Conservation (phyloP, 1,284 basidiomycete species). For the Boletus semigastroideus region DNA sequence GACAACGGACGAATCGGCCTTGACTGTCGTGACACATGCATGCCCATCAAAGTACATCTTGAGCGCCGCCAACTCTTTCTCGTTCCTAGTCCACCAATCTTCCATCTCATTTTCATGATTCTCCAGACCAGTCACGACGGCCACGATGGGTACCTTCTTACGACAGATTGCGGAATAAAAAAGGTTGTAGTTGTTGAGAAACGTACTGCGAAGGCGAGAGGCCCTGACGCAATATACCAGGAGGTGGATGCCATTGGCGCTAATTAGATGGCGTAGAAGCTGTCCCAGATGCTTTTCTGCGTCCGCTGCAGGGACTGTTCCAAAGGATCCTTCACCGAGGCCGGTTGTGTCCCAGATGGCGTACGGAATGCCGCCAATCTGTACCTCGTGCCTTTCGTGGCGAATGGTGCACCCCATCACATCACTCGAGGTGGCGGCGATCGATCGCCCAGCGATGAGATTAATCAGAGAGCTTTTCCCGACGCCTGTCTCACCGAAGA, state of each 20-base stretch:
- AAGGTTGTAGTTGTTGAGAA: conserved; percentile 32
- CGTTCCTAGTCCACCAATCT: conserved; percentile 32
- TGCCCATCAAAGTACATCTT: too few species aligned
- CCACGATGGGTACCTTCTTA: conserved; percentile 32
- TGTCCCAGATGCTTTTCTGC: conserved; percentile 28
- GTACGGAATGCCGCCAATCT: conserved; percentile 22
- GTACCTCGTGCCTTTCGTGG: conserved; percentile 28
- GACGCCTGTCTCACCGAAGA: conserved; percentile 31
- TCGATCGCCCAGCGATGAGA: conserved; percentile 32
- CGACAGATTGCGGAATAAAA: conserved; percentile 36
- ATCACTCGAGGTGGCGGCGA: conserved; percentile 28
- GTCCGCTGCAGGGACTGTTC: conserved; percentile 29
- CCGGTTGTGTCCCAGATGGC: conserved; percentile 32
- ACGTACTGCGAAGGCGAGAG: conserved; percentile 20
- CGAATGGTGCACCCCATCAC: conserved; percentile 32
- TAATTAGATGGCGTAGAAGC: conserved; percentile 24
- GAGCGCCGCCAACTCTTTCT: conserved; percentile 22
- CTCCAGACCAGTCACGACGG: conserved; percentile 30
- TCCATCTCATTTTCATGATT: conserved; percentile 31
- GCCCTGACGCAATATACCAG: conserved; percentile 32
- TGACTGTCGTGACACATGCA: conserved; percentile 33
- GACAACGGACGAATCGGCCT: conserved; percentile 31
- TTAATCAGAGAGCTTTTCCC: conserved; percentile 35
- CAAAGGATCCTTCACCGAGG: conserved; percentile 30
- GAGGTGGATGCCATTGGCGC: conserved; percentile 28